Evolutionary conservation across 73 alveolate genomes (phyloP).

Genomic region (Stentor coeruleus): DNA sequence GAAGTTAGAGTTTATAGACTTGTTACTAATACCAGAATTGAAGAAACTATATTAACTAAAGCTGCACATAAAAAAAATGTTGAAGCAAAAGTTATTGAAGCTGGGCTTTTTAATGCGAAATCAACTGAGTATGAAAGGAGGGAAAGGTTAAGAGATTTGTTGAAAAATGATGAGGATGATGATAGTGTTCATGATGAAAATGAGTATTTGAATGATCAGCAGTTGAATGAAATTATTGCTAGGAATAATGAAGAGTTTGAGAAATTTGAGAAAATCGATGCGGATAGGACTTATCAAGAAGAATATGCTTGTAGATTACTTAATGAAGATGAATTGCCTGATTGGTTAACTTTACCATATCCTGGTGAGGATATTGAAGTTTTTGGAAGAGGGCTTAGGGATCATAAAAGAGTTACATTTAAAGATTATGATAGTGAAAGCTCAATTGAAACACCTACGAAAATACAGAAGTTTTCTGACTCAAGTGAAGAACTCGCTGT

Average conservation of each 20-base stretch:
- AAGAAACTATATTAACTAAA: conserved; percentile 88
- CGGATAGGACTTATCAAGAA: conserved; percentile 43
- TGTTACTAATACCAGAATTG: conserved; percentile 88
- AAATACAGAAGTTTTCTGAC: neutral
- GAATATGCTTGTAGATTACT: conserved; percentile 81
- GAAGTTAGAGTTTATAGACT: conserved; percentile 96
- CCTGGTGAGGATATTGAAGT: neutral
- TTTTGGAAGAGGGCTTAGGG: conserved; percentile 88
- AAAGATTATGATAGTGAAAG: conserved; percentile 35
- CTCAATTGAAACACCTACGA: too few species aligned
- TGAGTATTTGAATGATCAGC: conserved; percentile 88
- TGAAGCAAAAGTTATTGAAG: conserved; percentile 94
- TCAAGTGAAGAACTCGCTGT: neutral
- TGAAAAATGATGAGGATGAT: conserved; percentile 52
- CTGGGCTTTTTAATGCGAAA: conserved; percentile 93
- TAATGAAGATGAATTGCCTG: conserved; percentile 95
- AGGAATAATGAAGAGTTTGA: conserved; percentile 85
- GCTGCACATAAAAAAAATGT: conserved; percentile 95
- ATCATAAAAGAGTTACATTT: conserved; percentile 85
- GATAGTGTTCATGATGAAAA: conserved; percentile 76
- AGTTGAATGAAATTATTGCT: conserved; percentile 89
- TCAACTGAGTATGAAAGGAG: conserved; percentile 92
- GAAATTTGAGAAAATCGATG: conserved; percentile 26
- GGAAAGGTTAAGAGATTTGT: conserved; percentile 85
- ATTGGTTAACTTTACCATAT: conserved; percentile 19